Conservation (phyloP, 164 flowering plant genomes). For the Macadamia integrifolia region DNA sequence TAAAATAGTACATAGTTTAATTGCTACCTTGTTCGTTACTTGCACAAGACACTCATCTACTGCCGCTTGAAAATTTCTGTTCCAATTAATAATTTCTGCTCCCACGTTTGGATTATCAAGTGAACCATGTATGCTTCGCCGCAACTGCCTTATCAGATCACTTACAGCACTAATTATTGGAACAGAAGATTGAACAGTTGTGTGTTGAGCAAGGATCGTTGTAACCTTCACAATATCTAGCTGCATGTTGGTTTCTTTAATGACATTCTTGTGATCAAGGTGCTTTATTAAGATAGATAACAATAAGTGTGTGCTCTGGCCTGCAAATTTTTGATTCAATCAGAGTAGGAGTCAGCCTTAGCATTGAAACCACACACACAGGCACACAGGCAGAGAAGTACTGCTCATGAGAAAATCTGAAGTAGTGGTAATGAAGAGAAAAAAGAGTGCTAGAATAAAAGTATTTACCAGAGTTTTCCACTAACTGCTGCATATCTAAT, state of each 20-base stretch:
- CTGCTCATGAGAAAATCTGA: neutral
- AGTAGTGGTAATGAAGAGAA: neutral
- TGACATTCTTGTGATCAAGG: slow-evolving; percentile 88
- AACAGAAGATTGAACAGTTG: slow-evolving; percentile 63
- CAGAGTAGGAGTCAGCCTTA: neutral
- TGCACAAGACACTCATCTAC: slow-evolving; percentile 84
- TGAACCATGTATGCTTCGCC: slow-evolving; percentile 77
- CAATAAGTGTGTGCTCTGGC: slow-evolving; percentile 69
- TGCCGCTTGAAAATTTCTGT: slow-evolving; percentile 50
- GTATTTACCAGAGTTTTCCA: slow-evolving; percentile 42
- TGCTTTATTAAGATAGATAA: slow-evolving; percentile 81
- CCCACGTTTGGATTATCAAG: slow-evolving; percentile 70
- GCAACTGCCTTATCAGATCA: slow-evolving; percentile 78
- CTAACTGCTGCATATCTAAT: slow-evolving; percentile 67
- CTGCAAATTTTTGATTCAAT: slow-evolving; percentile 33
- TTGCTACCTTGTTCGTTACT: slow-evolving; percentile 55
- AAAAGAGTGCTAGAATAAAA: neutral
- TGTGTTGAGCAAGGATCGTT: slow-evolving; percentile 52
- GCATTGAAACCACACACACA: neutral
- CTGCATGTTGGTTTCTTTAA: slow-evolving; percentile 81
- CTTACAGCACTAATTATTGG: slow-evolving; percentile 72
- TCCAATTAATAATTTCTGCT: slow-evolving; percentile 53
- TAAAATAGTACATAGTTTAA: neutral
- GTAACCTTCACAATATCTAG: slow-evolving; percentile 71
- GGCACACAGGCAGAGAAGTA: slow-evolving; percentile 1